Conservation (phyloP, 345 rosid species). For the Eucalyptus globulus region DNA sequence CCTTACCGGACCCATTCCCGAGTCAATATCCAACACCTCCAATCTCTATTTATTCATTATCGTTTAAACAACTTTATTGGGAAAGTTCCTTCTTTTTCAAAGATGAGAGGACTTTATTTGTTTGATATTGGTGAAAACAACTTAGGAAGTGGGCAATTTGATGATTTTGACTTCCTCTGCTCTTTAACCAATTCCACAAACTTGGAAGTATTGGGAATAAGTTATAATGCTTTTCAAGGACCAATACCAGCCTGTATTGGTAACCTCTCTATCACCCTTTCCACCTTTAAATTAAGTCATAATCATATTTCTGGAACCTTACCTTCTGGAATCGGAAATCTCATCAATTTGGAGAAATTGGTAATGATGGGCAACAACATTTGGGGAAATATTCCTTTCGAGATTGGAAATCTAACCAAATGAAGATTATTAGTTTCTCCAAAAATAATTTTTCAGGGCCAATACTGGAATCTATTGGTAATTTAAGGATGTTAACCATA, state of each 20-base stretch:
- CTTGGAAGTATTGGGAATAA: fast-evolving
- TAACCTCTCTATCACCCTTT: no score
- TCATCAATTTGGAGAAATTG: no score
- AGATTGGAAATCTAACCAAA: no score
- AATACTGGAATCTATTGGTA: fast-evolving
- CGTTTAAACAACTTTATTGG: no score
- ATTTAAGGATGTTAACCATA: fast-evolving
- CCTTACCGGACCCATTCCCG: fast-evolving
- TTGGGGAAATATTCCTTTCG: fast-evolving
- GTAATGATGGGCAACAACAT: fast-evolving
- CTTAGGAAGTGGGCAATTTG: neutral
- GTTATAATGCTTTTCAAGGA: fast-evolving
- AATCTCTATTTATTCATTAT: no score
- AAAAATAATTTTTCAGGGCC: fast-evolving
- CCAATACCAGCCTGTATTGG: fast-evolving
- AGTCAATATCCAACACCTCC: no score
- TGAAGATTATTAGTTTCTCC: fast-evolving
- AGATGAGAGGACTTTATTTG: no score
- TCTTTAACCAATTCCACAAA: neutral
- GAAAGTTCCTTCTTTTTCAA: no score
- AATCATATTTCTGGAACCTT: no score
- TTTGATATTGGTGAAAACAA: fast-evolving
- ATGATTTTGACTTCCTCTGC: neutral
- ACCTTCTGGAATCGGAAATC: no score
- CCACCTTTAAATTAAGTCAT: fast-evolving